A percentile compares a stretch with the other conserved stretches of the same genome.
These are phyloP conservation scores for Polygonum aviculare DNA, from an alignment of 148 eudicot species.

Conservation along the genomic window DNA sequence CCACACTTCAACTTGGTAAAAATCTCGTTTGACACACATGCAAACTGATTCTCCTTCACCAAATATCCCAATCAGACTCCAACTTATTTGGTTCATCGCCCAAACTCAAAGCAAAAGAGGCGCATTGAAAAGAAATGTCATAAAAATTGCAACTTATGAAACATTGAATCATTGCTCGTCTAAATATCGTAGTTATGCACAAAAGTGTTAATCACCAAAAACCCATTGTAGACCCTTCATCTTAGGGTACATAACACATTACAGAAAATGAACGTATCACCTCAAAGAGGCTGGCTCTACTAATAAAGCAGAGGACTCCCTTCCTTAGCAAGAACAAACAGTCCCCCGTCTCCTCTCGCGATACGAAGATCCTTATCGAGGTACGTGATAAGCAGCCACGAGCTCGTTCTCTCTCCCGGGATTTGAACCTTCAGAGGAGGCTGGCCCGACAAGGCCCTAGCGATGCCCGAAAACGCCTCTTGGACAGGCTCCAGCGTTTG, in stretches of 20 bases:
- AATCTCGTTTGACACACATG: neutral
- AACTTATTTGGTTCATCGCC: neutral
- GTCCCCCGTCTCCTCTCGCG: constrained; percentile 96
- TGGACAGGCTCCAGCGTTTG: constrained; percentile 74
- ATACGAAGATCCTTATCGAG: constrained; percentile 85
- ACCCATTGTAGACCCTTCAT: neutral
- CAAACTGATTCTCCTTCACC: neutral
- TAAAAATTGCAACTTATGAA: neutral
- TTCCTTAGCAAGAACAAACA: constrained; percentile 90
- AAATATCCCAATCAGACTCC: neutral
- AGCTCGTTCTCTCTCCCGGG: constrained; percentile 66
- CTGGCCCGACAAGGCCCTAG: constrained; percentile 45
- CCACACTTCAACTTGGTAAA: neutral
- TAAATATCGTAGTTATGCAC: neutral
- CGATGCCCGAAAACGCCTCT: constrained; percentile 52
- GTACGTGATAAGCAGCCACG: constrained; percentile 80
- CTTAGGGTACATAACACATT: neutral
- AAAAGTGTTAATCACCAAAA: neutral
- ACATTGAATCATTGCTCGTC: neutral
- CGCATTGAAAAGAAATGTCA: neutral
- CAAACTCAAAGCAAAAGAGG: too few species aligned
- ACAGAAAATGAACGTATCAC: neutral
- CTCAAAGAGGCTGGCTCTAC: constrained; percentile 12
- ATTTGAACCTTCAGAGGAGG: constrained; percentile 72
- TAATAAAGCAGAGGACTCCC: constrained; percentile 69